Base-by-base conservation (phyloP, 1,284 basidiomycete genomes). In the Cutaneotrichosporon sp. region DNA sequence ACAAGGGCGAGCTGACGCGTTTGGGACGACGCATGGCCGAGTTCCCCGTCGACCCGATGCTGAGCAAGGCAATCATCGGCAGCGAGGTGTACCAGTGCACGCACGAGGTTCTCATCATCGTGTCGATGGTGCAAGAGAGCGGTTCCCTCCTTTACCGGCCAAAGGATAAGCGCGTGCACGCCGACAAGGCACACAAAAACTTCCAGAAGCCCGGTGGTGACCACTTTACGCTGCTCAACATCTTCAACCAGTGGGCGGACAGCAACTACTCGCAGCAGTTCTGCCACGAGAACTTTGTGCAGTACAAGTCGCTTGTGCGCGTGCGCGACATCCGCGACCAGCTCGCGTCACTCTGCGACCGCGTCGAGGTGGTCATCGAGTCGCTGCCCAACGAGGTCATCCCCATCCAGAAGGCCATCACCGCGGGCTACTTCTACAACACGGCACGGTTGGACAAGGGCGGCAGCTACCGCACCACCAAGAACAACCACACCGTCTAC, bases 161-260 rank as follows among this genome's bases (percentile, higher is more conserved):
- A 0, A 99, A 99, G 81, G 95, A 98, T 83, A 95, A 95, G 83
- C 92, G 91, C 70, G 82, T 94, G 52, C 91, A 97, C 72, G 94
- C 94, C 24, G 95, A 98, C 73, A 92, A 97, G 80, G 95, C 95
- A 3, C 87, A 95, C 58, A 92, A 97, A 77, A 97, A 97, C 74
- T 99, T 98, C 77, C 87, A 95, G 55, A 91, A 91, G 51, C 83
- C 90, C 0, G 97, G 94, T n/a, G 95, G 97, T 18, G 97, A 99
- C 73, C 95, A 98, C 80, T 97, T 99, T 75, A 98, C 95, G 3
- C 81, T 98, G 58, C 84, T 98, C 46, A 97, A 97, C 75, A 92
- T 98, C 8, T 99, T 93, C 90, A 92, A 97, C 75, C 94, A 98
- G 76, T 99, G 95, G 95, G 92, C 92, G 27, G 95, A 99, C 71